Evolutionary conservation across 23 red algal species (phyloP).

Genomic region (Chondrus crispus): DNA sequence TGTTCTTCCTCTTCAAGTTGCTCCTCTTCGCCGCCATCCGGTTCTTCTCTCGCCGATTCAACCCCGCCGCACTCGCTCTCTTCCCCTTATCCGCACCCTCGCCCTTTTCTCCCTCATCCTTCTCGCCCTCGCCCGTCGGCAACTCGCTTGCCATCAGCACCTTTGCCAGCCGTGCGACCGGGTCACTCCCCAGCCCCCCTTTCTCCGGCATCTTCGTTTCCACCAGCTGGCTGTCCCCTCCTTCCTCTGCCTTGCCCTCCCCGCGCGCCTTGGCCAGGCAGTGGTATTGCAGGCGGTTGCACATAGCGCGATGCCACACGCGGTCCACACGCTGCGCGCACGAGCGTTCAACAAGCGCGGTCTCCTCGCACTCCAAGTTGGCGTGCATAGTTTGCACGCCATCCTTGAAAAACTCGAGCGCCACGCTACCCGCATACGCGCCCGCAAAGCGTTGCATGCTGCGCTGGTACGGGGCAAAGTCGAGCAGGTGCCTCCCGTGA

Average conservation of each 20-base stretch:
- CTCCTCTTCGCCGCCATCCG: conserved; percentile 28
- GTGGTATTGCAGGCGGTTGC: background rate
- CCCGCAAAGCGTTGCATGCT: background rate
- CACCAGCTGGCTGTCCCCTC: background rate
- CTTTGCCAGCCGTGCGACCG: too few relatives aligned
- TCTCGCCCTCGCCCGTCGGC: background rate
- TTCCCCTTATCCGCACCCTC: background rate
- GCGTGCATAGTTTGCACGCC: background rate
- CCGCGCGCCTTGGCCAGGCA: background rate
- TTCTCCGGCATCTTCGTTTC: background rate
- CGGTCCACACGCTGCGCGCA: background rate
- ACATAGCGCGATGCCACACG: background rate
- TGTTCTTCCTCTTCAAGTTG: conserved; percentile 39
- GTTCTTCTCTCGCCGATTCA: conserved; percentile 17
- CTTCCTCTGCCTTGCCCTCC: background rate
- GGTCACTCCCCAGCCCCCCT: background rate
- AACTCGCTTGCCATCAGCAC: too few relatives aligned
- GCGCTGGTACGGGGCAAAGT: background rate
- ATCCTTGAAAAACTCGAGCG: background rate
- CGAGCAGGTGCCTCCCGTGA: background rate
- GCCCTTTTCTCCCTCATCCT: background rate
- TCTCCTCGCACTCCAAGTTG: background rate
- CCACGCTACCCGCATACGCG: background rate
- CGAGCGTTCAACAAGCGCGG: background rate
- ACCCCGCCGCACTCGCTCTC: background rate